Percentiles rank a stretch among this genome's conserved stretches.
phyloP scores from a whole-genome alignment of 2,329 filamentous ascomycete genomes.

The Epichloe coenophiala region DNA sequence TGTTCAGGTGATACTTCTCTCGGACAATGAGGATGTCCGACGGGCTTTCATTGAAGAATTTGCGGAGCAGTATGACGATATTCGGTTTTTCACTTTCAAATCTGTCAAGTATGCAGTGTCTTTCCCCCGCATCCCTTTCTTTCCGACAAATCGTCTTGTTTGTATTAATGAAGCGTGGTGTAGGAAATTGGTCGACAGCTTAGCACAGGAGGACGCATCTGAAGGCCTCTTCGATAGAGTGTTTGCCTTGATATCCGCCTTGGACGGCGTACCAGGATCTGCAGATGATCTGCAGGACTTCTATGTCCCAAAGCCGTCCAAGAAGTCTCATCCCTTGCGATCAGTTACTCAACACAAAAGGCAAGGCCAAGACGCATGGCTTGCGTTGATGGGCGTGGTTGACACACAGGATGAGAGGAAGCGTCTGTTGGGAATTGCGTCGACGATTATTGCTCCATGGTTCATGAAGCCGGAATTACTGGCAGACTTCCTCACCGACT shows the following conservation, averaged over 20 bases:
- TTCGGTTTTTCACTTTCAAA: slow-evolving; percentile 71
- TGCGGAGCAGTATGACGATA: slow-evolving; percentile 67
- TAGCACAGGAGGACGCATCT: slow-evolving; percentile 8
- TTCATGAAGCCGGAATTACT: slow-evolving; percentile 78
- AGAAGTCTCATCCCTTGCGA: slow-evolving; percentile 51
- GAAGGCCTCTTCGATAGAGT: slow-evolving; percentile 36
- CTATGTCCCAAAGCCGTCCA: slow-evolving; percentile 50
- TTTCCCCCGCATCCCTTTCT: not conserved
- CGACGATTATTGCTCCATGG: slow-evolving; percentile 72
- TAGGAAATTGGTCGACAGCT: slow-evolving; percentile 16
- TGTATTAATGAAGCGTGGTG: not conserved
- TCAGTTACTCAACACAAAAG: slow-evolving; percentile 61
- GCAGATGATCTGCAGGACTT: slow-evolving; percentile 55
- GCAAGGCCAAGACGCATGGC: slow-evolving; percentile 75
- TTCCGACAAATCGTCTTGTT: no score
- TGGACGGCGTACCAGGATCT: slow-evolving; percentile 58
- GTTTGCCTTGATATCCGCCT: slow-evolving; percentile 48
- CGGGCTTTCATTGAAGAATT: slow-evolving; percentile 67
- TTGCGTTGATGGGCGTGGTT: slow-evolving; percentile 56
- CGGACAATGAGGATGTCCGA: slow-evolving; percentile 44
- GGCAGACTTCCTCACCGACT: slow-evolving; percentile 94
- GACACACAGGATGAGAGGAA: slow-evolving; percentile 67
- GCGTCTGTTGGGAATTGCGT: slow-evolving; percentile 59
- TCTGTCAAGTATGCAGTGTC: slow-evolving; percentile 44
- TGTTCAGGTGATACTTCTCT: slow-evolving; percentile 46